Evolutionary conservation across 257 asterid genomes (phyloP).

Genomic region (Nicotiana tabacum): DNA sequence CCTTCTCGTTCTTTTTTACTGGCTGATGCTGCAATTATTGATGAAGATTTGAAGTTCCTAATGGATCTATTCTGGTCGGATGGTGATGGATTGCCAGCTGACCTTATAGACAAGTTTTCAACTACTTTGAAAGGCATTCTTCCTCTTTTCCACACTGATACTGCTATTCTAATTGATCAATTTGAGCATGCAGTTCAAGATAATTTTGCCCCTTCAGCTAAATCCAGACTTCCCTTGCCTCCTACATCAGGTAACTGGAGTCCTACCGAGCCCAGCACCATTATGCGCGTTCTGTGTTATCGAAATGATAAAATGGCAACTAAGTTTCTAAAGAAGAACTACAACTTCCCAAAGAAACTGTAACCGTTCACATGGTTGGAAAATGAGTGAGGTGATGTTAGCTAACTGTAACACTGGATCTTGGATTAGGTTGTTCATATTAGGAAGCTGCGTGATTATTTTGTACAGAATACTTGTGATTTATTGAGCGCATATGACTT

Average conservation of each 20-base stretch:
- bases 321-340: constrained; percentile 61
- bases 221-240: constrained; percentile 59
- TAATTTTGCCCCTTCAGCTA: constrained; percentile 33
- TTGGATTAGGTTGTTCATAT: background rate
- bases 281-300: constrained; percentile 64
- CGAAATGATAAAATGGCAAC: constrained; percentile 72
- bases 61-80: constrained; percentile 84
- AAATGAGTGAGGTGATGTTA: background rate
- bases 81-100: constrained; percentile 86
- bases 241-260: constrained; percentile 73
- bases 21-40: constrained; percentile 48
- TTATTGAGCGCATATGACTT: background rate
- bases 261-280: constrained; percentile 63
- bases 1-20: constrained; percentile 55
- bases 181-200: constrained; percentile 25
- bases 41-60: constrained; percentile 73
- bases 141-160: constrained; percentile 47
- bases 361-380: constrained; percentile 3
- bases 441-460: constrained; percentile 2
- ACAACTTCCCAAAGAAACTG: constrained; percentile 55
- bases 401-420: background rate
- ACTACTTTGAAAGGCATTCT: constrained; percentile 38
- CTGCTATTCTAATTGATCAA: constrained; percentile 54
- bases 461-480: background rate
- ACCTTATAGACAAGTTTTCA: constrained; percentile 63